These are phyloP conservation scores for Pleurostoma richardsiae DNA, from an alignment of 2,329 filamentous ascomycete species.

Conservation along the genomic window DNA sequence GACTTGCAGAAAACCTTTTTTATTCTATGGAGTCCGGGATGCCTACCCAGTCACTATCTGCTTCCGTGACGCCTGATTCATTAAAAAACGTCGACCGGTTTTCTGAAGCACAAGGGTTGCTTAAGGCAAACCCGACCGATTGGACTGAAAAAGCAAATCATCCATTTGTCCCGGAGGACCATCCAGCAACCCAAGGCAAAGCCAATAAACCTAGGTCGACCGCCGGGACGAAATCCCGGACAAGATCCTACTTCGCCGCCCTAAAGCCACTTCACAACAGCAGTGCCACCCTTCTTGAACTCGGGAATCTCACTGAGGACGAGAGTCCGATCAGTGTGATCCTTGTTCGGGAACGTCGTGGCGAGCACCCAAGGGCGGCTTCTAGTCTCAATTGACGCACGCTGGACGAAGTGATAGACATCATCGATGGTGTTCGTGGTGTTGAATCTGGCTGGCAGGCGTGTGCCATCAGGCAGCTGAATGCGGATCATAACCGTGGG, in stretches of 20 bases:
- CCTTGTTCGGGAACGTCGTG: slow-evolving; percentile 80
- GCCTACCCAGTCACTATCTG: too few species aligned
- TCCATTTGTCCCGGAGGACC: too few species aligned
- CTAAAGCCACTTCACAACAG: slow-evolving; percentile 56
- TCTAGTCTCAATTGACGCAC: slow-evolving; percentile 53
- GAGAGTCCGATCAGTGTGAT: slow-evolving; percentile 62
- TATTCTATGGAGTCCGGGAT: too few species aligned
- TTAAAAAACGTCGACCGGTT: too few species aligned
- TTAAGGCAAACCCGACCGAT: too few species aligned
- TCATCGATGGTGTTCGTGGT: slow-evolving; percentile 72
- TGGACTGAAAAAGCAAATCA: too few species aligned
- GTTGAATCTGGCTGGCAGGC: slow-evolving; percentile 78
- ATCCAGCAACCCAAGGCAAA: too few species aligned
- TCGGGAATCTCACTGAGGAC: slow-evolving; percentile 56
- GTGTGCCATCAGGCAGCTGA: slow-evolving; percentile 71
- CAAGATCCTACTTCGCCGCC: background rate
- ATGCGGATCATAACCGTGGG: slow-evolving; percentile 70
- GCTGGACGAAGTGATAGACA: slow-evolving; percentile 68
- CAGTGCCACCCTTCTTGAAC: slow-evolving; percentile 62
- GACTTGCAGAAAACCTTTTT: too few species aligned
- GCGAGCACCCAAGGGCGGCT: slow-evolving; percentile 67
- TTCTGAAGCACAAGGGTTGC: too few species aligned
- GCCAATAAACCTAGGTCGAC: too few species aligned
- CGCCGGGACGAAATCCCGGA: too few species aligned
- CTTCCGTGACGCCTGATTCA: too few species aligned